These are phyloP conservation scores for Mrakia hoshinonis DNA, from an alignment of 768 basidiomycete species.

Conservation along the genomic window DNA sequence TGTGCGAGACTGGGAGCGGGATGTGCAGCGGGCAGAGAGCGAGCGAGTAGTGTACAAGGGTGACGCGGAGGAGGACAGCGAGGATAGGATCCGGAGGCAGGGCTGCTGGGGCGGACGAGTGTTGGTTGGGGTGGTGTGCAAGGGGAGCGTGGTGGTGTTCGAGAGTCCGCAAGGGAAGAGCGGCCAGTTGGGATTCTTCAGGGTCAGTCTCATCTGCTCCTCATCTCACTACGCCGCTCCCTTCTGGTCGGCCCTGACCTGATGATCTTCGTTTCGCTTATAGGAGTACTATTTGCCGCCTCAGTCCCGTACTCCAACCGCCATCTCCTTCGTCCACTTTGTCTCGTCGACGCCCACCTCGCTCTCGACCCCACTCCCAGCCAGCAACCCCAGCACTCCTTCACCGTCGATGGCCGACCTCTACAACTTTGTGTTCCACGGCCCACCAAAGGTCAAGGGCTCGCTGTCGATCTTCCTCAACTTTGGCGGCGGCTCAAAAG, in stretches of 20 bases:
- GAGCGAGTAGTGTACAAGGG: neutral
- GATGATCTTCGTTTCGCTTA: neutral
- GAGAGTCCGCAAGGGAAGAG: slow-evolving; percentile 4
- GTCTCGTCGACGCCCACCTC: neutral
- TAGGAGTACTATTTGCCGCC: slow-evolving; percentile 12
- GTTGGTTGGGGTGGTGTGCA: neutral
- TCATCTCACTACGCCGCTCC: neutral
- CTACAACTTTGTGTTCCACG: neutral
- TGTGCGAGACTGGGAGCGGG: neutral
- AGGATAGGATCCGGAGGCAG: neutral
- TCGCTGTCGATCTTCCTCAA: slow-evolving; percentile 16
- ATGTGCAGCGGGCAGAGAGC: neutral
- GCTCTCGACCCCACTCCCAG: neutral
- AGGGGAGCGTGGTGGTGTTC: neutral
- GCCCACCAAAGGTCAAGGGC: slow-evolving; percentile 7
- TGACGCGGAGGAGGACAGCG: neutral
- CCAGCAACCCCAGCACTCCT: neutral
- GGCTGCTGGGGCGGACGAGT: neutral
- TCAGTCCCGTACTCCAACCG: neutral
- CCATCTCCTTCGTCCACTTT: slow-evolving; percentile 8
- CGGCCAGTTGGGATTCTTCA: neutral
- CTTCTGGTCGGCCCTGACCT: neutral
- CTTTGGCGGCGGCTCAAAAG: slow-evolving; percentile 3
- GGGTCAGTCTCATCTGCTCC: neutral
- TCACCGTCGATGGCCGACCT: neutral